A percentile compares a stretch with the other conserved stretches of the same genome.
phyloP scores from a whole-genome alignment of 495 filamentous ascomycete genomes.

The Pseudomonodictys pantanalensis region DNA sequence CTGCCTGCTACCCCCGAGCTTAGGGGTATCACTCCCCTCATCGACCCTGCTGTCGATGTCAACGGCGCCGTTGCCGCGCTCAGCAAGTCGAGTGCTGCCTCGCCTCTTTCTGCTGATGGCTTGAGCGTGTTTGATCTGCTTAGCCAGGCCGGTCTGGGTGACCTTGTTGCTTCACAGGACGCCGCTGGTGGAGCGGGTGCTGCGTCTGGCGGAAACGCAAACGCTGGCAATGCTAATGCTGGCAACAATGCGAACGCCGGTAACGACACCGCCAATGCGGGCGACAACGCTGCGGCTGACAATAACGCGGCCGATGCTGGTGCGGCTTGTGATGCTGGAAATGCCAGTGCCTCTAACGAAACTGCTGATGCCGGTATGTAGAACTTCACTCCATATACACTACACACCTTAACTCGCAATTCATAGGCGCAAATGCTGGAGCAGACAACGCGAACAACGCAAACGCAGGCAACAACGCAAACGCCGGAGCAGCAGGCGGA shows the following conservation, averaged over 20 bases:
- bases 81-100: conserved; percentile 47
- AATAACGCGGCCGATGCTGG: background rate
- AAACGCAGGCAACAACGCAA: background rate
- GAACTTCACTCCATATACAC: background rate
- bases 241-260: background rate
- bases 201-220: conserved; percentile 2
- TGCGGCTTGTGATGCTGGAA: background rate
- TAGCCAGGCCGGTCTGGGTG: conserved; percentile 52
- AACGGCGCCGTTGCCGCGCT: conserved; percentile 55
- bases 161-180: conserved; percentile 44
- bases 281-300: background rate
- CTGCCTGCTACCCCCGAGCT: conserved; percentile 57
- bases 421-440: background rate
- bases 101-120: conserved; percentile 53
- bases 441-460: background rate
- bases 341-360: background rate
- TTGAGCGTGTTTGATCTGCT: conserved; percentile 56
- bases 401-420: background rate
- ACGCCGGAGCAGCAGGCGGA: background rate
- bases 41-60: conserved; percentile 56
- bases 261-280: conserved; percentile 4
- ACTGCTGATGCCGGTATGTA: background rate
- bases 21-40: conserved; percentile 58
- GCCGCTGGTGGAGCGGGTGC: conserved; percentile 23
- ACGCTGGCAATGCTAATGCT: conserved; percentile 12